Evolutionary conservation across 2,329 filamentous ascomycete genomes (phyloP), one percentile per base, ranked within the genome.

Genomic region (Truncatella angustata): DNA sequence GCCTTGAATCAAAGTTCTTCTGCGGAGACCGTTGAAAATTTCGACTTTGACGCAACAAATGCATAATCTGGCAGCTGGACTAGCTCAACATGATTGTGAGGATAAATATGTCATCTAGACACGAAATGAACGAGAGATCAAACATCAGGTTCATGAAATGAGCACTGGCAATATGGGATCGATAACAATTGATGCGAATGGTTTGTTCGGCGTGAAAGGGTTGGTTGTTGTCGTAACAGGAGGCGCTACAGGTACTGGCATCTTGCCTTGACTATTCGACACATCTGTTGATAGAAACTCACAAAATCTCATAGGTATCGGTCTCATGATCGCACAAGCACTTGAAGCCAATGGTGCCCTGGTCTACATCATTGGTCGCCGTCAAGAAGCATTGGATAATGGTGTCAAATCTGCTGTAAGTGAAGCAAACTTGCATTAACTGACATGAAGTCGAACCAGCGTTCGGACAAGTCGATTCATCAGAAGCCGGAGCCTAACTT

Each of bases 261-360:
- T 12, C n/a, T 18, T 20, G 16, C 21, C n/a, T 10, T 5, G n/a
- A n/a, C n/a, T n/a, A n/a, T n/a, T n/a, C n/a, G n/a, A n/a, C n/a
- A n/a, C n/a, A n/a, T n/a, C n/a, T n/a, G n/a, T n/a, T n/a, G n/a
- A 4, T 26, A 34, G 7, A 3, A 7, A 9, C 26, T 47, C 12
- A 34, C 18, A 20, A 4, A 28, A 4, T 16, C 18, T 34, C 14
- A 73, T 76, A n/a, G 84, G 84, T 23, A 87, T 88, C 54, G 84
- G 84, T 0, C 69, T 87, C 12, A 87, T 86, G 84, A 62, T 50
- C 67, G 75, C 48, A 69, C 79, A 64, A 21, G 63, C 65, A 4
- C 62, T 68, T 20, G 69, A 70, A 2, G 65, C 69, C 12, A 74
- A 74, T 59, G 72, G 72, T 1, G 71, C 70, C 50, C 70, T 65